A percentile compares a stretch with the other conserved stretches of the same genome.
These are phyloP conservation scores for Kurtzmaniella fragi DNA, from an alignment of 805 yeast species.

Conservation along the genomic window DNA sequence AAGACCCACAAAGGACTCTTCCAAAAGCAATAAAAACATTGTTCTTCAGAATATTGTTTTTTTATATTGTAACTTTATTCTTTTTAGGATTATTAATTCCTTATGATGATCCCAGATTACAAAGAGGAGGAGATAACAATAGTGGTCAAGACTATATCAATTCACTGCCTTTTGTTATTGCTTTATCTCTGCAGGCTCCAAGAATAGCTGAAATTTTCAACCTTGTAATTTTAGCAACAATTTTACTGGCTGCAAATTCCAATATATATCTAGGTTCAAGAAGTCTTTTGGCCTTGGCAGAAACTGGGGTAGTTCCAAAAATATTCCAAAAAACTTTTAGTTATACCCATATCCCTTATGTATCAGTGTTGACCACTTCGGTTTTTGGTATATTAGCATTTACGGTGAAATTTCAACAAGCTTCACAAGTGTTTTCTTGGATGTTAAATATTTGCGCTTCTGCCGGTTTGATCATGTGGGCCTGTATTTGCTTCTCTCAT, in stretches of 20 bases:
- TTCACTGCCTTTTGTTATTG: slow-evolving; percentile 21
- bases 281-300: slow-evolving; percentile 14
- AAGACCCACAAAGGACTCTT: slow-evolving; percentile 63
- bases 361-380: slow-evolving; percentile 15
- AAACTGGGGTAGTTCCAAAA: slow-evolving; percentile 6
- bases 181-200: slow-evolving; percentile 12
- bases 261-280: slow-evolving; percentile 22
- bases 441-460: slow-evolving; percentile 18
- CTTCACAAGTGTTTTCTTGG: slow-evolving; percentile 11
- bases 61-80: slow-evolving; percentile 60
- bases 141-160: slow-evolving; percentile 4
- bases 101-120: slow-evolving; percentile 21
- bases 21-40: slow-evolving; percentile 71
- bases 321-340: slow-evolving; percentile 3
- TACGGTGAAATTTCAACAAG: slow-evolving; percentile 12
- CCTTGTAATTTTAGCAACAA: slow-evolving; percentile 15
- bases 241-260: slow-evolving; percentile 24
- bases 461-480: slow-evolving; percentile 26
- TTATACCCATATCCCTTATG: slow-evolving; percentile 12
- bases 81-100: slow-evolving; percentile 71
- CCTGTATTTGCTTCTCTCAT: slow-evolving; percentile 14
- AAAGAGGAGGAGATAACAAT: slow-evolving; percentile 5
- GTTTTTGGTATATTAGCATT: slow-evolving; percentile 16
- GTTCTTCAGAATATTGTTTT: slow-evolving; percentile 56
- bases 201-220: slow-evolving; percentile 13